Percentiles rank a stretch among this genome's conserved stretches.
Evolutionary conservation across 108 stramenopile genomes (phyloP).

Genomic region (Aurantiochytrium sp.): DNA sequence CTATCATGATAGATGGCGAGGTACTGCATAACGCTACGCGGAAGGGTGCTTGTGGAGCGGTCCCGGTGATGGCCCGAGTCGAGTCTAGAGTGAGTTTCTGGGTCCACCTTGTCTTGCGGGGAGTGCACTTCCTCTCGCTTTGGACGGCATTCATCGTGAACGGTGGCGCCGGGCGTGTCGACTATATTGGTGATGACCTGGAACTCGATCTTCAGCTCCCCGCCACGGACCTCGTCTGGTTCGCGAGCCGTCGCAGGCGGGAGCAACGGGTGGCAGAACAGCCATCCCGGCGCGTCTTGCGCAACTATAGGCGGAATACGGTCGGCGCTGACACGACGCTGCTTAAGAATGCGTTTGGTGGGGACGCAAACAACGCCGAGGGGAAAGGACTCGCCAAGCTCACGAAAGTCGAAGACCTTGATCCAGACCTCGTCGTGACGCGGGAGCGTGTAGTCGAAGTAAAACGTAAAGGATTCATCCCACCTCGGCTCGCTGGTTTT

Average conservation of each 20-base stretch:
- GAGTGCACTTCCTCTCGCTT: neutral
- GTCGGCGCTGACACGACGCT: neutral
- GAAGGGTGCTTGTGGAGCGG: neutral
- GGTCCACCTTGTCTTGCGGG: neutral
- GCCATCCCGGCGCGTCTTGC: neutral
- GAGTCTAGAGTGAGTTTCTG: neutral
- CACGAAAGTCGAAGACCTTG: slow-evolving; percentile 17
- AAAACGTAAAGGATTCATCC: neutral
- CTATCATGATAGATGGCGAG: too few relatives aligned
- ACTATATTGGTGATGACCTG: slow-evolving; percentile 4
- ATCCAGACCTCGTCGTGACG: slow-evolving; percentile 3
- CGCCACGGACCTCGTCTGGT: neutral
- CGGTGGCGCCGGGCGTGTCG: neutral
- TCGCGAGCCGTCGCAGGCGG: neutral
- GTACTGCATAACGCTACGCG: neutral
- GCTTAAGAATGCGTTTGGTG: neutral
- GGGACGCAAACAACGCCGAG: neutral
- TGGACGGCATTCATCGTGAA: neutral
- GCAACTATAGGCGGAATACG: neutral
- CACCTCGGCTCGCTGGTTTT: neutral
- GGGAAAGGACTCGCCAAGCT: neutral
- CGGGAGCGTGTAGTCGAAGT: neutral
- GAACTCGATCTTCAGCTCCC: neutral
- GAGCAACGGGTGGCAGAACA: neutral
- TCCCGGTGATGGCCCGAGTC: neutral